phyloP scores from a whole-genome alignment of 305 asterid species.

The Euphrasia arctica region DNA sequence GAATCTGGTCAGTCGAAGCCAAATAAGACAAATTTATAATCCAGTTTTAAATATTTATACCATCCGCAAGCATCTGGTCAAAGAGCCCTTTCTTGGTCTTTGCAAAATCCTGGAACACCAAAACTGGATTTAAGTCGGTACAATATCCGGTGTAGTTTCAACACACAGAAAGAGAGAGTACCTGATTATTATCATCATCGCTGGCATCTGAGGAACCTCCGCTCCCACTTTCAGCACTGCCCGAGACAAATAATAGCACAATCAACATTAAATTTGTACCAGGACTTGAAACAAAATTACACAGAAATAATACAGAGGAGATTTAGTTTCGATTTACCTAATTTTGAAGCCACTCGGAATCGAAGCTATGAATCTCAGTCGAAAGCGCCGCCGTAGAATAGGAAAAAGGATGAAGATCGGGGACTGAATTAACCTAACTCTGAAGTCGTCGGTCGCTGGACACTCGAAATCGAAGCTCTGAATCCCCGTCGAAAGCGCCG shows the following conservation, averaged over 20 bases:
- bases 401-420: too few species aligned
- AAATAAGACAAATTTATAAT: slow-evolving; percentile 16
- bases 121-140: background rate
- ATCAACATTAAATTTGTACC: too few species aligned
- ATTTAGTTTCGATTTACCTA: too few species aligned
- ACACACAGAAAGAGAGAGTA: slow-evolving; percentile 5
- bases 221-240: slow-evolving; percentile 89
- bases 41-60: slow-evolving; percentile 37
- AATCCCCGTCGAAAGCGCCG: too few species aligned
- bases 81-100: slow-evolving; percentile 82
- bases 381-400: too few species aligned
- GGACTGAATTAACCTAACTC: too few species aligned
- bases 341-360: too few species aligned
- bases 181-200: slow-evolving; percentile 66
- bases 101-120: slow-evolving; percentile 52
- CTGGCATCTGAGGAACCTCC: slow-evolving; percentile 74
- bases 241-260: slow-evolving; percentile 33
- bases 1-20: slow-evolving; percentile 22
- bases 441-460: too few species aligned
- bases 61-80: slow-evolving; percentile 96
- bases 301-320: too few species aligned
- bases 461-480: too few species aligned
- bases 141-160: background rate
- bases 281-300: too few species aligned
- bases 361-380: too few species aligned